A percentile compares a stretch with the other conserved stretches of the same genome.
These are phyloP conservation scores for Talaromyces proteolyticus DNA, from an alignment of 495 filamentous ascomycete genomes.

Conservation along the genomic window DNA sequence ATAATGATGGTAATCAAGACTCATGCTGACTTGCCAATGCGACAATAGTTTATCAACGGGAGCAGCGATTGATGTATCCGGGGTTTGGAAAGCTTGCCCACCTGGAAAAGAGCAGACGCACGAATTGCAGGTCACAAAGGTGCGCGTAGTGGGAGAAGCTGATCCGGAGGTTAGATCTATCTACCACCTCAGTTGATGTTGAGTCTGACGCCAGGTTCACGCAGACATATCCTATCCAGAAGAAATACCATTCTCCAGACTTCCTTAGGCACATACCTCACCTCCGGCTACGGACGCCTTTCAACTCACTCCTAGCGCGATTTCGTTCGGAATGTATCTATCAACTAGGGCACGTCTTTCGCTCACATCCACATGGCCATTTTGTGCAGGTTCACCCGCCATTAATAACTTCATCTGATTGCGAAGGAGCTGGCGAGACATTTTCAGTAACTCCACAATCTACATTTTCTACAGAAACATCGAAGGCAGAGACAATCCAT, in stretches of 20 bases:
- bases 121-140: conserved; percentile 67
- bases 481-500: conserved; percentile 23
- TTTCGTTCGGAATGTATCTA: conserved; percentile 85
- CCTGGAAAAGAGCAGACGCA: conserved; percentile 63
- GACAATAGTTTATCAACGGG: conserved; percentile 67
- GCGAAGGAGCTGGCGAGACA: conserved; percentile 95
- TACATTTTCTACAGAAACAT: conserved; percentile 13
- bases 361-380: conserved; percentile 39
- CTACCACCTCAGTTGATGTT: not conserved
- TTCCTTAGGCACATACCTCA: conserved; percentile 87
- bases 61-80: conserved; percentile 70
- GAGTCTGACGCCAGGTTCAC: not conserved
- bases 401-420: conserved; percentile 94
- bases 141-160: conserved; percentile 67
- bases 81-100: conserved; percentile 70
- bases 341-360: conserved; percentile 67
- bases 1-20: conserved; percentile 9
- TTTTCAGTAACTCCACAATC: conserved; percentile 60
- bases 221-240: conserved; percentile 88
- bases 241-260: conserved; percentile 87
- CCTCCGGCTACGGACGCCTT: conserved; percentile 75
- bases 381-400: conserved; percentile 90
- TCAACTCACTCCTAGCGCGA: conserved; percentile 74
- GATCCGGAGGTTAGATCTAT: conserved; percentile 63
- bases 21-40: conserved; percentile 3